phyloP scores from a whole-genome alignment of 164 flowering plant species.

The Aristolochia contorta region DNA sequence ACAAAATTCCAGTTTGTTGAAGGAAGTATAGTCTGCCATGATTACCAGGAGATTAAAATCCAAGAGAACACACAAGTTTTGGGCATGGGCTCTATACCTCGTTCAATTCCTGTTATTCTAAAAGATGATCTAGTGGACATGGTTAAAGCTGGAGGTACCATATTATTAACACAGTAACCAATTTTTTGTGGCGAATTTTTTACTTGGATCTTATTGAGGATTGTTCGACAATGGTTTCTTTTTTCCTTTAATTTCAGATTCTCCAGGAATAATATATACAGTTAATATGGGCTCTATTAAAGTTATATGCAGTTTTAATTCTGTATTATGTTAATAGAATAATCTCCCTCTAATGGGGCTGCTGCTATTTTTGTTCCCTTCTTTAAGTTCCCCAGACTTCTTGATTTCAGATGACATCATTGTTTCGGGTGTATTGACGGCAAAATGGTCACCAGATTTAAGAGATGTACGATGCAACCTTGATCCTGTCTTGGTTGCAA shows the following conservation, averaged over 20 bases:
- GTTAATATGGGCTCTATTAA: background rate
- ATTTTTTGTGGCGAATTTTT: conserved; percentile 2
- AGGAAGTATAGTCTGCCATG: conserved; percentile 55
- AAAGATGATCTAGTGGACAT: conserved; percentile 93
- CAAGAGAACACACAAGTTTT: conserved; percentile 88
- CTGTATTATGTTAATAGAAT: background rate
- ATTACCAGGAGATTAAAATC: conserved; percentile 96
- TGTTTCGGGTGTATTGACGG: conserved; percentile 75
- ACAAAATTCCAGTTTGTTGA: conserved; percentile 57
- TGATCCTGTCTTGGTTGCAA: conserved; percentile 79
- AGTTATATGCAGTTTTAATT: background rate
- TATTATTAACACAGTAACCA: background rate
- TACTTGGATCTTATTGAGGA: background rate
- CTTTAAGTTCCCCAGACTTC: background rate
- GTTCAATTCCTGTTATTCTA: conserved; percentile 74
- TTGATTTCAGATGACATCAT: conserved; percentile 61
- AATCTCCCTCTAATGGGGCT: too few species aligned
- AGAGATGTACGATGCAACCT: conserved; percentile 91
- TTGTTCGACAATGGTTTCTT: background rate
- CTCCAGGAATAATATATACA: background rate
- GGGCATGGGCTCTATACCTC: conserved; percentile 96
- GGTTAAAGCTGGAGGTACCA: conserved; percentile 95
- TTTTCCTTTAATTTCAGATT: background rate
- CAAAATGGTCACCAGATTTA: conserved; percentile 86
- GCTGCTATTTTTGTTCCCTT: too few species aligned